phyloP scores from a whole-genome alignment of 768 basidiomycete species.

The Tulasnella sp. region DNA sequence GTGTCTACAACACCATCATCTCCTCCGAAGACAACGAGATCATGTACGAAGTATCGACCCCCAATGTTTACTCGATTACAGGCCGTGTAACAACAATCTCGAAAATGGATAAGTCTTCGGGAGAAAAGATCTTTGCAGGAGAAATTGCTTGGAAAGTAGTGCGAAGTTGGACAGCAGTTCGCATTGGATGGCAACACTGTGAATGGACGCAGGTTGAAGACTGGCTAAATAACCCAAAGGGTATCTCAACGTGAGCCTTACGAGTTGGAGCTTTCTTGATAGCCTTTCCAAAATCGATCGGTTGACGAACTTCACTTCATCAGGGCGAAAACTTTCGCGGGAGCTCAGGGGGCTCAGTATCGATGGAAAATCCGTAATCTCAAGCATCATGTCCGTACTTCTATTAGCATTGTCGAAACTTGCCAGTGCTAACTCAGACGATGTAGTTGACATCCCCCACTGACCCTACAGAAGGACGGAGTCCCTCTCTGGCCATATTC shows the following conservation, averaged over 20 bases:
- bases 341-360: background rate
- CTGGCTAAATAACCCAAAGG: background rate
- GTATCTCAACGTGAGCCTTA: background rate
- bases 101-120: background rate
- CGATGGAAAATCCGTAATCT: background rate
- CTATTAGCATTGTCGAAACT: background rate
- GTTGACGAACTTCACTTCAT: background rate
- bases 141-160: slow-evolving; percentile 10
- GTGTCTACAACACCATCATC: slow-evolving; percentile 8
- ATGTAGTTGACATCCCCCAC: background rate
- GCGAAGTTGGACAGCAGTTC: background rate
- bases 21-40: background rate
- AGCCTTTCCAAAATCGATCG: background rate
- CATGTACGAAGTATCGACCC: slow-evolving; percentile 15
- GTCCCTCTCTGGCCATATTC: slow-evolving; percentile 6
- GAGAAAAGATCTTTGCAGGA: background rate
- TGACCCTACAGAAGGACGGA: background rate
- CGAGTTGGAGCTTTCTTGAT: background rate
- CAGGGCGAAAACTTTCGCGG: background rate
- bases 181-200: background rate
- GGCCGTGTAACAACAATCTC: slow-evolving; percentile 1
- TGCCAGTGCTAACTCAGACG: background rate
- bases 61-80: background rate
- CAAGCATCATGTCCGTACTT: background rate
- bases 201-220: background rate